Evolutionary conservation across 306 rosid species (phyloP), one percentile per base, ranked within the genome.

Genomic region (Ormosia semicastrata): DNA sequence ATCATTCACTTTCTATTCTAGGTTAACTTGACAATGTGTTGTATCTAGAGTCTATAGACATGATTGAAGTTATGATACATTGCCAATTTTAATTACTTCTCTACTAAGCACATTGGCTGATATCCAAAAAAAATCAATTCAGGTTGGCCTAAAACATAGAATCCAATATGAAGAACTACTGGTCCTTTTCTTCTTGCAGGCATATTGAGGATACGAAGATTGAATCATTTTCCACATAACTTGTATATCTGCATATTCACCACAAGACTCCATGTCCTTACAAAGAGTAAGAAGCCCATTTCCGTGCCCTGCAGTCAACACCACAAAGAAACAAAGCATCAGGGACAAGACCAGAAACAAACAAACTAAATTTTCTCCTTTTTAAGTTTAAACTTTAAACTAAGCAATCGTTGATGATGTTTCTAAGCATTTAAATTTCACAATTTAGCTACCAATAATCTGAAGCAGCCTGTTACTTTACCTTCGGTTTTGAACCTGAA

Each of bases 201-300:
- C 78, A 63, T 60, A 62, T 71, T 78, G 90, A 72, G 90, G 63
- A 74, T 82, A 80, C 68, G 88, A 89, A 80, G 94, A 90, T 52
- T 95, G 97, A 76, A 95, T 83, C 71, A 95, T 93, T 87, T 88
- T 87, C 98, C 98, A 95, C 99, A 95, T 95, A 50, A 93, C 94
- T 80, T 77, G 87, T 65, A 93, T 93, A 82, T 95, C 99, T 85
- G 43, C 86, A 82, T 92, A 92, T 79, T 93, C 99, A 3, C 94
- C 88, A 63, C 90, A 89, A 59, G 93, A 90, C 58, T 93, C 94
- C 85, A 93, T 86, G 72, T 95, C 98, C 78, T 93, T 89, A 75
- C 85, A 85, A 11, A 95, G 91, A 84, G 41, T 79, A 41, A 87
- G 63, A 66, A 93, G 88, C 69, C 92, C 97, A 82, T 89, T 83